Conservation (phyloP, 148 eudicot species). For the Gaultheria prostrata region DNA sequence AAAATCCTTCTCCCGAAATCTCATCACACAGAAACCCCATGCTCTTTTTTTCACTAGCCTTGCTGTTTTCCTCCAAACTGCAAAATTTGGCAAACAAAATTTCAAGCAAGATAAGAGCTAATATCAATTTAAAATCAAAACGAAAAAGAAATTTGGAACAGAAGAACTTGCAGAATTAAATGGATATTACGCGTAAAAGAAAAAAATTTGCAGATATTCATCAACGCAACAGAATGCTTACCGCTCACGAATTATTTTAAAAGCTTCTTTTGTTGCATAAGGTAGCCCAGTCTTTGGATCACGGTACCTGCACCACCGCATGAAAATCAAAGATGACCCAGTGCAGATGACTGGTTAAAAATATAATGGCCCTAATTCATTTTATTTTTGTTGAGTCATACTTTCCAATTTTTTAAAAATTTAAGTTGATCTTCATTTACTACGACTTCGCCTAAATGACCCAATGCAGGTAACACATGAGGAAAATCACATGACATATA, state of each 20-base stretch:
- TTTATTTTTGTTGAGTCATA: too few species aligned
- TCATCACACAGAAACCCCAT: conserved; percentile 51
- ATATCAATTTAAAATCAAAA: neutral
- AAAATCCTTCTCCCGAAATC: conserved; percentile 61
- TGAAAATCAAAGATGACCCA: neutral
- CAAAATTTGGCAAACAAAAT: conserved; percentile 16
- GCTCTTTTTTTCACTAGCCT: conserved; percentile 25
- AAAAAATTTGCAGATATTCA: neutral
- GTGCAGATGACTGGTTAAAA: too few species aligned
- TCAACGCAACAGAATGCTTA: conserved; percentile 24
- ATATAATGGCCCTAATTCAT: too few species aligned
- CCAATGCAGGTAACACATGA: too few species aligned
- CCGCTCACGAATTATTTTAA: conserved; percentile 68
- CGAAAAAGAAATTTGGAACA: neutral
- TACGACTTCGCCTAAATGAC: too few species aligned
- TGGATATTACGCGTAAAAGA: neutral
- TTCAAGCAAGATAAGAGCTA: neutral
- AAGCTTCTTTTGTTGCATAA: conserved; percentile 94
- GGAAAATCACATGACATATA: too few species aligned
- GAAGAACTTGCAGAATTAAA: neutral
- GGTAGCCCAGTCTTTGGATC: conserved; percentile 95
- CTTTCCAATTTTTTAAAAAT: too few species aligned
- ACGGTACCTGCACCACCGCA: conserved; percentile 53
- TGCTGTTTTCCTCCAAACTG: conserved; percentile 53
- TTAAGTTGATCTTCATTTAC: too few species aligned